Evolutionary conservation across 495 filamentous ascomycete genomes (phyloP).

Genomic region (Terfezia claveryi): DNA sequence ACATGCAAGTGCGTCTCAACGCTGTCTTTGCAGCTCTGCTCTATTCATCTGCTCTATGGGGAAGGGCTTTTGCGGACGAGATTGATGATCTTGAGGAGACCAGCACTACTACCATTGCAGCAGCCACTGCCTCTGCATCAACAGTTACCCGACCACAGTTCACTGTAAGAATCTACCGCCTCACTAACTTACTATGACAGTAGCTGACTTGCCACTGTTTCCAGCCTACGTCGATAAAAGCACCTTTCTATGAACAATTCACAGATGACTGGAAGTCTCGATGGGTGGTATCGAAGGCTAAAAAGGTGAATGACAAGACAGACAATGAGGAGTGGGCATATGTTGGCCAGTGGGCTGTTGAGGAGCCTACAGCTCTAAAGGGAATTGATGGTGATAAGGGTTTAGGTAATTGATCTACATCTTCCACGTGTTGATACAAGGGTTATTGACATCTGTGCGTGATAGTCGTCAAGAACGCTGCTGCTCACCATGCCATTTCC

Average conservation of each 20-base stretch:
- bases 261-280: conserved; percentile 78
- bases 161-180: conserved; percentile 41
- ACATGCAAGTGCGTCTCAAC: not conserved
- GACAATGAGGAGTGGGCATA: conserved; percentile 94
- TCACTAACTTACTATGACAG: not conserved
- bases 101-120: conserved; percentile 18
- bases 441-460: conserved; percentile 3
- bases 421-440: not conserved
- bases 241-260: conserved; percentile 95
- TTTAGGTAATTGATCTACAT: conserved; percentile 25
- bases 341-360: conserved; percentile 87
- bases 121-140: conserved; percentile 23
- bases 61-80: conserved; percentile 43
- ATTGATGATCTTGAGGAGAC: conserved; percentile 32
- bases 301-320: conserved; percentile 57
- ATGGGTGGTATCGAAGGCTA: conserved; percentile 87
- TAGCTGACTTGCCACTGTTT: conserved; percentile 11
- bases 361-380: conserved; percentile 82
- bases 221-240: conserved; percentile 70
- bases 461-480: conserved; percentile 73
- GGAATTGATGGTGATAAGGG: conserved; percentile 92
- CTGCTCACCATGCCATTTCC: conserved; percentile 97
- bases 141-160: conserved; percentile 56
- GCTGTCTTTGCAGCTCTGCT: not conserved
- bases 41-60: not conserved